phyloP scores from a whole-genome alignment of 805 yeast species.

The Spathaspora passalidarum region DNA sequence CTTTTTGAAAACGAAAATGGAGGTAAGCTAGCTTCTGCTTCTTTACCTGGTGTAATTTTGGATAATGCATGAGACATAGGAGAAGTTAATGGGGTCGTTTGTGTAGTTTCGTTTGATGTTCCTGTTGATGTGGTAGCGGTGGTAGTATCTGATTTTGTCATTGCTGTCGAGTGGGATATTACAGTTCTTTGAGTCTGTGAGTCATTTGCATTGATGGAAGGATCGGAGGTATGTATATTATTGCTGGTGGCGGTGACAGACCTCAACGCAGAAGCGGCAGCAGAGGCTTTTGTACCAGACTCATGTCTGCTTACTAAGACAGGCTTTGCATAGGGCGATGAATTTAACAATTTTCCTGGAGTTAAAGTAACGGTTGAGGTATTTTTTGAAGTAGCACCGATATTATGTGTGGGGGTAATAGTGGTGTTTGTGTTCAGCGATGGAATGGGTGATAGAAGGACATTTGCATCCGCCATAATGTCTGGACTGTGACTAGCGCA shows the following conservation, averaged over 20 bases:
- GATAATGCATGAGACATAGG: not conserved
- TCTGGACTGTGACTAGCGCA: not conserved
- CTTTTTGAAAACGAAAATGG: conserved; percentile 31
- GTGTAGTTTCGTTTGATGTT: conserved; percentile 3
- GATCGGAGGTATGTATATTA: not conserved
- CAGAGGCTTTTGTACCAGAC: not conserved
- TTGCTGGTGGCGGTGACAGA: not conserved
- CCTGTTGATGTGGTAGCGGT: conserved; percentile 4
- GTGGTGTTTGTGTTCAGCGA: conserved; percentile 1
- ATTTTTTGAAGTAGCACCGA: not conserved
- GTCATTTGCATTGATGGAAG: not conserved
- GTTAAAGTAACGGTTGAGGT: conserved; percentile 1
- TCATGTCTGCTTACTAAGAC: not conserved
- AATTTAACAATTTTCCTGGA: not conserved
- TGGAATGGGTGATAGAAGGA: not conserved
- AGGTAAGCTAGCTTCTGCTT: conserved; percentile 11
- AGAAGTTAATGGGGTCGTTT: conserved; percentile 4
- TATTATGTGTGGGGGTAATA: not conserved
- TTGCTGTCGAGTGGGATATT: not conserved
- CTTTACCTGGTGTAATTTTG: not conserved
- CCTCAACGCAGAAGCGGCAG: not conserved
- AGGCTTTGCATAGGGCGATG: not conserved
- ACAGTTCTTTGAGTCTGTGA: not conserved
- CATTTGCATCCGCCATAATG: not conserved
- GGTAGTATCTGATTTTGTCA: not conserved